Evolutionary conservation across 768 basidiomycete genomes (phyloP), one percentile per base, ranked within the genome.

Genomic region (Lactarius vividus): DNA sequence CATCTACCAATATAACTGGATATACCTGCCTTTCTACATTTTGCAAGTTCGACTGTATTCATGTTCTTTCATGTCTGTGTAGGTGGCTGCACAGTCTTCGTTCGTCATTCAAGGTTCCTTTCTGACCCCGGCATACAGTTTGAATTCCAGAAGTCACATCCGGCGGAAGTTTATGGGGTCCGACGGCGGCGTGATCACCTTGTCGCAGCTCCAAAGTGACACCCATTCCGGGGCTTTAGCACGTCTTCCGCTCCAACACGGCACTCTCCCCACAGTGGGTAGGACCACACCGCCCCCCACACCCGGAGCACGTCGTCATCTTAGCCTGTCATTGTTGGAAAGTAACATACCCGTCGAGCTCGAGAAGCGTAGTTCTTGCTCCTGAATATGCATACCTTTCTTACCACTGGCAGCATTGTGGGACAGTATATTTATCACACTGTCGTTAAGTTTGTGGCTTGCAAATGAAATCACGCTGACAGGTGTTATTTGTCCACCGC

Each of bases 151-250:
- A 56, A 23, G 20, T 31, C 55, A 56, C 31, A 56, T 56, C 31
- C 55, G 55, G n/a, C 55, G 33, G 33, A 56, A 56, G 55, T 33
- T 56, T 56, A 56, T 56, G 55, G 55, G 55, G n/a, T 56, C 55
- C 18, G 29, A 33, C 33, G 31, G 29, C 9, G 31, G 55, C 55
- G 55, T 2, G 18, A 56, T 56, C 33, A 33, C 29, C 18, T 10
- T 56, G 1, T 56, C 55, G 13, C 55, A 56, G 33, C 55, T 56
- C 29, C 54, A 31, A 10, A 10, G 18, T 20, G 29, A 31, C 31
- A 33, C 29, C 55, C 7, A 56, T 35, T 56, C 55, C 18, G 18
- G 11, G 8, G 33, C 16, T 6, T 3, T 13, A 33, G 11, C 9
- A 29, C 18, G n/a, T 29, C 23, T 15, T 18, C 29, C 18, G n/a